Evolutionary conservation across 2,329 filamentous ascomycete species (phyloP).

Genomic region (Ophiostoma novo-ulmi): DNA sequence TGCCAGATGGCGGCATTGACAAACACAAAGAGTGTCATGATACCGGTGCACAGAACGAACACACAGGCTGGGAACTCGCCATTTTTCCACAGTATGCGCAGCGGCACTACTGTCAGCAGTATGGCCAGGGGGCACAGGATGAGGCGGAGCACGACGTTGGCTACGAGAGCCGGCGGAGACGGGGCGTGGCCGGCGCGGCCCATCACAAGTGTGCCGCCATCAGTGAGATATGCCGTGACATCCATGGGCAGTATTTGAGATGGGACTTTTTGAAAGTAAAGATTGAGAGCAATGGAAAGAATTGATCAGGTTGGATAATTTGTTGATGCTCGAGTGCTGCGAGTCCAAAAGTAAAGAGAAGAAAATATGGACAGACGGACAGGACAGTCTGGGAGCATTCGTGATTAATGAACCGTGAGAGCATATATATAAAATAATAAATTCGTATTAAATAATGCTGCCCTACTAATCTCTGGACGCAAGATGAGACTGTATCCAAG

Average conservation of each 20-base stretch:
- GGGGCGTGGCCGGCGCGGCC: slow-evolving; percentile 22
- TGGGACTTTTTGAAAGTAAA: neutral
- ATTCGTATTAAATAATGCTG: neutral
- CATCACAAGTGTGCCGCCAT: slow-evolving; percentile 19
- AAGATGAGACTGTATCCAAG: neutral
- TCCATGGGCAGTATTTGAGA: neutral
- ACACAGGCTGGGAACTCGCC: slow-evolving; percentile 51
- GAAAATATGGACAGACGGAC: neutral
- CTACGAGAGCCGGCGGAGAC: slow-evolving; percentile 29
- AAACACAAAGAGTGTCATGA: slow-evolving; percentile 46
- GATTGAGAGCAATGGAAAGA: neutral
- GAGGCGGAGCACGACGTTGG: slow-evolving; percentile 48
- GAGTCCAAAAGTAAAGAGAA: neutral
- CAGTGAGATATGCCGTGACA: slow-evolving; percentile 5
- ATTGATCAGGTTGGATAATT: neutral
- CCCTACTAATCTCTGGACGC: neutral
- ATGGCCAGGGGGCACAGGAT: slow-evolving; percentile 44
- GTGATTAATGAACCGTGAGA: neutral
- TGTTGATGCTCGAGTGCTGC: neutral
- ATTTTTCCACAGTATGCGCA: slow-evolving; percentile 47
- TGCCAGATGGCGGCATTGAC: slow-evolving; percentile 52
- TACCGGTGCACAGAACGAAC: slow-evolving; percentile 40
- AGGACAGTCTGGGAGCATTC: neutral
- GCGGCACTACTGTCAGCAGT: slow-evolving; percentile 46
- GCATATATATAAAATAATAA: neutral